These are phyloP conservation scores for Volvox africanus DNA, from an alignment of 139 green algal genomes.

Conservation along the genomic window DNA sequence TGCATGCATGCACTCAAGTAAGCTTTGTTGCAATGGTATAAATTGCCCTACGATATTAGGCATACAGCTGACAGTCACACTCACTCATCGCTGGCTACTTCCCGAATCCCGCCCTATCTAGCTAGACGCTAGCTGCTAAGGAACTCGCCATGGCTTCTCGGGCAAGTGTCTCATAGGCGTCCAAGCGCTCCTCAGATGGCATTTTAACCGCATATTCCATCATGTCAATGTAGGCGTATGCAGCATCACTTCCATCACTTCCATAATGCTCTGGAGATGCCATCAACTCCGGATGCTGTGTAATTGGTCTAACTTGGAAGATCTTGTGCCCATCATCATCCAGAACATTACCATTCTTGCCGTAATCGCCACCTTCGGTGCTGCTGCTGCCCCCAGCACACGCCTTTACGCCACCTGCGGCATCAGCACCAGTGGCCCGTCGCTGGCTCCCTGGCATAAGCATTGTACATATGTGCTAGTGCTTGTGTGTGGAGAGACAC, in stretches of 20 bases:
- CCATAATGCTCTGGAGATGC: background rate
- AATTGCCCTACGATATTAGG: too few species aligned
- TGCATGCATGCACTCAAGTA: too few species aligned
- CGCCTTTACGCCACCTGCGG: background rate
- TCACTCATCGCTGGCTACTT: too few species aligned
- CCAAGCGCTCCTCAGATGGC: slow-evolving; percentile 17
- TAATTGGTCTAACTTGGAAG: background rate
- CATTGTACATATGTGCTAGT: background rate
- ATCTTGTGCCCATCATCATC: background rate
- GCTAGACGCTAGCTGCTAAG: too few species aligned
- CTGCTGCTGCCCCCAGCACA: background rate
- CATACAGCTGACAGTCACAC: too few species aligned
- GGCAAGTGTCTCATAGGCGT: background rate
- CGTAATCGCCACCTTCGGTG: background rate
- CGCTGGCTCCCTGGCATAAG: background rate
- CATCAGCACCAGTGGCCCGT: background rate
- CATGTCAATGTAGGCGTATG: background rate
- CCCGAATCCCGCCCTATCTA: too few species aligned
- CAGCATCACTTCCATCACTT: background rate
- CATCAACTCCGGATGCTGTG: too few species aligned
- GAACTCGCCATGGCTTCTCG: background rate
- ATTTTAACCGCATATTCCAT: background rate
- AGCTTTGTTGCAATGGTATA: too few species aligned
- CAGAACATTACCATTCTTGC: background rate
- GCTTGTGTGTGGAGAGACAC: background rate